A percentile compares a stretch with the other conserved stretches of the same genome.
Conservation (phyloP, 306 rosid genomes). For the Benincasa hispida region DNA sequence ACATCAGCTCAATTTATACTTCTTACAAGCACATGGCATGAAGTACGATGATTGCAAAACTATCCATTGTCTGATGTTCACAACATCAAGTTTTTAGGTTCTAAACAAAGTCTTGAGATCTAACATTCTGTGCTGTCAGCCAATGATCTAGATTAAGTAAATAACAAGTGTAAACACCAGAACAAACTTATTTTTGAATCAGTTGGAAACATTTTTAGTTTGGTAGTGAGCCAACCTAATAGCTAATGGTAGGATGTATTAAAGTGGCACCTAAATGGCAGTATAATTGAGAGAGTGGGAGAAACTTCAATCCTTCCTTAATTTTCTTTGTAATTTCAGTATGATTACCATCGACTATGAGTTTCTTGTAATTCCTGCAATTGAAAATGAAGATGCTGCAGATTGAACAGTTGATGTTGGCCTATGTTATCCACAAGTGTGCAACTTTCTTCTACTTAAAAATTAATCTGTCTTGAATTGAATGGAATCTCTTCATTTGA, state of each 20-base stretch:
- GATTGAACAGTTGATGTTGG: neutral
- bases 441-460: neutral
- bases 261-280: neutral
- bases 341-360: neutral
- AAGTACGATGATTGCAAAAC: neutral
- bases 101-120: neutral
- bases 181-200: neutral
- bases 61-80: neutral
- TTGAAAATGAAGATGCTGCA: neutral
- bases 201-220: neutral
- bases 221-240: neutral
- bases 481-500: neutral
- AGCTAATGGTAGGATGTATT: neutral
- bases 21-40: neutral
- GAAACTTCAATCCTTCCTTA: neutral
- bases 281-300: neutral
- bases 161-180: neutral
- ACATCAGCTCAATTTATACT: constrained; percentile 4
- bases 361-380: neutral
- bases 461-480: neutral
- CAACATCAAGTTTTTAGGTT: neutral
- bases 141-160: neutral
- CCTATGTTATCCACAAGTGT: neutral
- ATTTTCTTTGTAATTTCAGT: neutral
- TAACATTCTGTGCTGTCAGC: neutral